These are phyloP conservation scores for Lactarius tabidus DNA, from an alignment of 768 basidiomycete genomes.

Conservation along the genomic window DNA sequence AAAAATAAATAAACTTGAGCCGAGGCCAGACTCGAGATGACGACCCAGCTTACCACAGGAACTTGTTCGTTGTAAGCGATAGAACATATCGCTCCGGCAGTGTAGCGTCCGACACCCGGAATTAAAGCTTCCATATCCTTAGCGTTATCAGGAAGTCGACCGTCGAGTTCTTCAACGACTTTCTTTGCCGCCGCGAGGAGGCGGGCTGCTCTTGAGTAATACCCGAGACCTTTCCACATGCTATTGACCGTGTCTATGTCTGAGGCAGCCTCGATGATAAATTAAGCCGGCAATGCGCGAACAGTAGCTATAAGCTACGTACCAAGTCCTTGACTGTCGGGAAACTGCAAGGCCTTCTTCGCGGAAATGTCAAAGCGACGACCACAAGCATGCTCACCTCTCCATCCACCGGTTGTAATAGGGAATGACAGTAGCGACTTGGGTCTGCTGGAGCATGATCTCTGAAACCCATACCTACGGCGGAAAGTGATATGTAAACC, in stretches of 20 bases:
- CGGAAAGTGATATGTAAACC: background rate
- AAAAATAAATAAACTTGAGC: conserved; percentile 9
- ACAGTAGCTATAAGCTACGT: conserved; percentile 27
- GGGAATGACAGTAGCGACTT: conserved; percentile 88
- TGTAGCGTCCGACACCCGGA: conserved; percentile 87
- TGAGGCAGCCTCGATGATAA: conserved; percentile 48
- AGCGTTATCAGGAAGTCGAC: conserved; percentile 75
- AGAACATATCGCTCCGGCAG: conserved; percentile 77
- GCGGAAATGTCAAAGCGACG: background rate
- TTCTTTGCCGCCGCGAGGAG: conserved; percentile 82
- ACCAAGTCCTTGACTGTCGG: conserved; percentile 78
- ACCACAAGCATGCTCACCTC: conserved; percentile 44
- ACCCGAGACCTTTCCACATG: conserved; percentile 89
- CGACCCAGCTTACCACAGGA: conserved; percentile 64
- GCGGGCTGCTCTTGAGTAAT: conserved; percentile 82
- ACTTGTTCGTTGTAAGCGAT: conserved; percentile 84
- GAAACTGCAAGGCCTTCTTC: conserved; percentile 46
- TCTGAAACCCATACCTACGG: conserved; percentile 83
- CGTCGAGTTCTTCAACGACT: conserved; percentile 58
- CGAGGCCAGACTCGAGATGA: conserved; percentile 18
- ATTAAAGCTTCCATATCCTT: conserved; percentile 77
- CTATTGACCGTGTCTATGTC: conserved; percentile 82
- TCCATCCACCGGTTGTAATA: conserved; percentile 90
- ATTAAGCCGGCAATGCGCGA: background rate
- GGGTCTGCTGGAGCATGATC: conserved; percentile 96